Base-by-base conservation (phyloP, 176 grass and related monocot genomes). In the Lolium multiflorum region DNA sequence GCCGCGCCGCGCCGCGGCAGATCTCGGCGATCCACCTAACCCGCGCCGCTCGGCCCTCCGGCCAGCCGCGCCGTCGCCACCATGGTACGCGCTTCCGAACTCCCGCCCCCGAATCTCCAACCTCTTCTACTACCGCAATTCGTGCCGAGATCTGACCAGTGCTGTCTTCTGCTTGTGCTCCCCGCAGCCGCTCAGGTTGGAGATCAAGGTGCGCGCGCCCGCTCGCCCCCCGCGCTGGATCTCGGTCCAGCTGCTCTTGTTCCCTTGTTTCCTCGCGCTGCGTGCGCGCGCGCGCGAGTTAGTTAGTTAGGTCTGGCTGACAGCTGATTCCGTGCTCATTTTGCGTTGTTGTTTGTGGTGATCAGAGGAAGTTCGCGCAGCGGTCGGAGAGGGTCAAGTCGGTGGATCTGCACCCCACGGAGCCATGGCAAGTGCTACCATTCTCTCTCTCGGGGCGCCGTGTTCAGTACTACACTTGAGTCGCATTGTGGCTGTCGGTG, bases 341-440 rank as follows among this genome's bases (percentile, higher is more conserved):
- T 71, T 10, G 28, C 31, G 71, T 16, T 35, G 31, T 69, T 62
- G 7, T 59, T 71, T 7, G 20, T 77, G 67, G 68, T 88, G 89
- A 90, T 94, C 71, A 99, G 97, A 89, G 94, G 88, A 99, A 99
- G 89, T 93, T 96, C 73, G 92, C 94, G 4, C 97, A 99, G 85
- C 91, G 97, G 67, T 96, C 94, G 5, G 97, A 99, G 85, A 88
- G 97, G 70, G 94, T 99, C 17, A 99, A 99, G 89, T 99, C 97
- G 8, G 97, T 99, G 81, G 97, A 99, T 93, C 90, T 96, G 39
- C 97, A 99, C 78, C 97, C 97, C n/a, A 90, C 92, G 2, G 97
- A 99, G 84, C 97, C 97, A 99, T 99, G 97, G 97, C 90, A 82
- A 92, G 74, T 85, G 81, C 82, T 49, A 25, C 2, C 6, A 56